Base-by-base conservation (phyloP, 75 land plant species). In the Selaginella moellendorffii region DNA sequence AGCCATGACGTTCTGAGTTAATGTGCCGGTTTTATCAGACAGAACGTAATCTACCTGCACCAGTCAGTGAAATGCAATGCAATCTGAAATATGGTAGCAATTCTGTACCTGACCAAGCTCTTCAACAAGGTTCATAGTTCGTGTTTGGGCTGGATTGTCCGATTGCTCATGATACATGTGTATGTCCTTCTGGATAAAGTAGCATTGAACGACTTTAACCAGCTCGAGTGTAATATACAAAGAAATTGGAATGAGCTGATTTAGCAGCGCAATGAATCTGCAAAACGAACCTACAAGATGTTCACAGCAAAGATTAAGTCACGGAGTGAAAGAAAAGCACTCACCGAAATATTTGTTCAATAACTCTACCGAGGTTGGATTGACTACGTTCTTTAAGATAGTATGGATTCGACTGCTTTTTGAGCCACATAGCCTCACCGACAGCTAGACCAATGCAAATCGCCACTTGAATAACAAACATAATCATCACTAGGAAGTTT, bases 1-100 rank as follows among this genome's bases (percentile, higher is more conserved):
- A 2, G 77, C 67, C 77, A 75, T 75, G 24, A 70, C 30, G 30
- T 75, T 75, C 30, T 75, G 73, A 5, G 77, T 75, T 18, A 75
- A 53, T 18, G 77, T 75, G 0, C 77, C 77, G 14, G 77, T 75
- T 62, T 75, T 75, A 52, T 75, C 77, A 28, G 73, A 26, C 26
- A 75, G 10, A 8, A 75, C 65, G 52, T 70, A 70, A 24, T 75
- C 68, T 24, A 75, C 73, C 77, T 75, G 51, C 24, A 21, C 8
- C 53, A 27, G 5, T 5, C 10, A 36, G 14, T 36, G n/a, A 36
- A 36, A 36, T 36, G 14, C 10, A 36, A 36, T 5, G 14, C 46
- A 36, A 5, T 5, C 46, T 5, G 10, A 36, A 5, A 5, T 14
- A 36, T 14, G 14, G 10, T 5, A 2, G 36, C 14, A 36, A 10